phyloP scores from a whole-genome alignment of 306 rosid species.

The Potentilla sterilis region DNA sequence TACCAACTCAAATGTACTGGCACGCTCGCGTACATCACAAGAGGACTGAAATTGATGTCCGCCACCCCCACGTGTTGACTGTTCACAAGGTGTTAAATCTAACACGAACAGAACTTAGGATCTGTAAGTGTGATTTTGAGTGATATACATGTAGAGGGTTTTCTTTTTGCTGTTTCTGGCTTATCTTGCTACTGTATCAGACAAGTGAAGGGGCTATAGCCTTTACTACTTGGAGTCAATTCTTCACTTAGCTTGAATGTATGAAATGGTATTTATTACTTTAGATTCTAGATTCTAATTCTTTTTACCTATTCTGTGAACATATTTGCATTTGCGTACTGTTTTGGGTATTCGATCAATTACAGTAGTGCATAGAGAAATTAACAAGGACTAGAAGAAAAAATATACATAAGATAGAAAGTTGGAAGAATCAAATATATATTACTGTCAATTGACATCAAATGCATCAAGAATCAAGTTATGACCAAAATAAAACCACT shows the following conservation, averaged over 20 bases:
- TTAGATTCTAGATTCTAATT: slow-evolving; percentile 55
- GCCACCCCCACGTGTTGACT: no score
- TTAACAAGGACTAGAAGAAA: neutral
- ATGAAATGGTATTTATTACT: slow-evolving; percentile 37
- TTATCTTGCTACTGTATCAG: slow-evolving; percentile 15
- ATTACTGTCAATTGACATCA: no score
- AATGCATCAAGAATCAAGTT: no score
- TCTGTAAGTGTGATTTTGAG: slow-evolving; percentile 23
- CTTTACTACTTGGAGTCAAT: slow-evolving; percentile 38
- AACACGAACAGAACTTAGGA: neutral
- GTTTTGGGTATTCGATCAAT: neutral
- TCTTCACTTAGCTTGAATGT: slow-evolving; percentile 37
- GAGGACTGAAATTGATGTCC: no score
- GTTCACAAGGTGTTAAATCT: no score
- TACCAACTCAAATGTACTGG: no score
- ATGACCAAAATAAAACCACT: no score
- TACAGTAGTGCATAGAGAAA: neutral
- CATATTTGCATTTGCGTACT: neutral
- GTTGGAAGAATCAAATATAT: neutral
- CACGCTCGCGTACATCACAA: no score
- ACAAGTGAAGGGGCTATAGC: slow-evolving; percentile 46
- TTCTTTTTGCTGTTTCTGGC: slow-evolving; percentile 16
- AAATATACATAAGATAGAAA: neutral
- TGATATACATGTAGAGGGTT: slow-evolving; percentile 35
- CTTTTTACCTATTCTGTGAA: slow-evolving; percentile 7